A percentile compares a stretch with the other conserved stretches of the same genome.
These are phyloP conservation scores for Fusarium kyushuense DNA, from an alignment of 2,329 filamentous ascomycete species.

Conservation along the genomic window DNA sequence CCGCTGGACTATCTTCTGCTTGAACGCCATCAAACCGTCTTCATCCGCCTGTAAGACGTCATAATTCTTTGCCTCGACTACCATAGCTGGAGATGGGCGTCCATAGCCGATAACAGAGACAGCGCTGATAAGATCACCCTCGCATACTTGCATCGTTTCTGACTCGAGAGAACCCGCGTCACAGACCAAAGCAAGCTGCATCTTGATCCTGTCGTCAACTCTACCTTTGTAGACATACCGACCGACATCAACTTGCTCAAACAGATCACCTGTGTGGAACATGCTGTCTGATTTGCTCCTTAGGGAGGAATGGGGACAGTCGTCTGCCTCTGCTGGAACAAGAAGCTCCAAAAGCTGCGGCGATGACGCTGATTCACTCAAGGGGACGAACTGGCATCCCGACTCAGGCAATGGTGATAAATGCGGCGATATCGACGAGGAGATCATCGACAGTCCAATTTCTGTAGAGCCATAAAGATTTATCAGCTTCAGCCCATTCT, in stretches of 20 bases:
- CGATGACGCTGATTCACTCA: fast-evolving
- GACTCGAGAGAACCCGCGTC: constrained; percentile 9
- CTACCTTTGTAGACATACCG: constrained; percentile 11
- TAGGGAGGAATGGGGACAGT: constrained; percentile 7
- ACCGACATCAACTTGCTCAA: not conserved
- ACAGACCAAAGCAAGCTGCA: not conserved
- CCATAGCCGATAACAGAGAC: constrained; percentile 9
- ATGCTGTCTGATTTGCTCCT: not conserved
- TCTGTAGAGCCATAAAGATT: constrained; percentile 16
- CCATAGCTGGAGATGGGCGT: constrained; percentile 5
- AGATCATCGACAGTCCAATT: constrained; percentile 1
- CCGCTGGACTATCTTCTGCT: not conserved
- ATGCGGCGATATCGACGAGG: not conserved
- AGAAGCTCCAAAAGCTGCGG: not conserved
- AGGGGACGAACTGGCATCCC: not conserved
- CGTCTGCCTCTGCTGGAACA: constrained; percentile 1
- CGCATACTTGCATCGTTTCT: constrained; percentile 15
- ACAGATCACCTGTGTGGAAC: constrained; percentile 14
- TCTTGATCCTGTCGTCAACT: constrained; percentile 20
- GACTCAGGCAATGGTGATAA: constrained; percentile 1
- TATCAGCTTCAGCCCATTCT: not conserved
- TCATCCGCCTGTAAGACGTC: fast-evolving
- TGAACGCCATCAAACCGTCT: not conserved
- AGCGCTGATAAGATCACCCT: not conserved
- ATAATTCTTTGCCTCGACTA: constrained; percentile 2